Conservation (phyloP, 805 yeast species). For the Wickerhamiella dianesei region DNA sequence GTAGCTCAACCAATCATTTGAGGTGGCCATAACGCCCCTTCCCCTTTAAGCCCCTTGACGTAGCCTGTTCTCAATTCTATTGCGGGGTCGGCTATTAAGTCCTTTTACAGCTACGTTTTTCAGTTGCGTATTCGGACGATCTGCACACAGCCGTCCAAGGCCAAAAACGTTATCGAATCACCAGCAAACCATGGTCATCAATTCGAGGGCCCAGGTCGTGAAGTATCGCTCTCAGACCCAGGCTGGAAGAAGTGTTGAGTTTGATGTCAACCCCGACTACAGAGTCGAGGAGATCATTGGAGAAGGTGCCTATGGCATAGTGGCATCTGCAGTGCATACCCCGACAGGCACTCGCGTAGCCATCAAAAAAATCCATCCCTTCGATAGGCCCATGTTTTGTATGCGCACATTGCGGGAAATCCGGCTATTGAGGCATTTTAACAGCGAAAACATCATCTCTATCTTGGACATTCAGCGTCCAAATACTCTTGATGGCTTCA, state of each 20-base stretch:
- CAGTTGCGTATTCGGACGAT: no score
- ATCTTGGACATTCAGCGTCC: conserved; percentile 86
- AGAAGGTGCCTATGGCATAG: conserved; percentile 94
- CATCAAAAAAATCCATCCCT: conserved; percentile 86
- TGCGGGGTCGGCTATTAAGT: no score
- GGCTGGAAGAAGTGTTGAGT: conserved; percentile 34
- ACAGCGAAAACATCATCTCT: conserved; percentile 85
- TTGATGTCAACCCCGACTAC: conserved; percentile 79
- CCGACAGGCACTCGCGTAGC: conserved; percentile 88
- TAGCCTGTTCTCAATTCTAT: no score
- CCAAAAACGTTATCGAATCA: no score
- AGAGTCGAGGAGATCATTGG: conserved; percentile 78
- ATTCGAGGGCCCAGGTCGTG: not conserved
- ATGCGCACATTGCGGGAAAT: conserved; percentile 80
- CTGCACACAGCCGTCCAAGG: not conserved
- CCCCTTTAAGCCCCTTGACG: no score
- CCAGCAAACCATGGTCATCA: not conserved
- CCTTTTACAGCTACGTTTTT: no score
- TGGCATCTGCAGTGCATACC: conserved; percentile 72
- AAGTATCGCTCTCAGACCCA: conserved; percentile 11
- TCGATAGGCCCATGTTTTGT: conserved; percentile 78
- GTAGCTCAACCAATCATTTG: not conserved
- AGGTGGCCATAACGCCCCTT: no score
- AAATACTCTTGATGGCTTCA: conserved; percentile 53
- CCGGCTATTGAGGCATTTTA: conserved; percentile 76